Conservation (phyloP, 305 asterid species). For the Fraxinus nigra region DNA sequence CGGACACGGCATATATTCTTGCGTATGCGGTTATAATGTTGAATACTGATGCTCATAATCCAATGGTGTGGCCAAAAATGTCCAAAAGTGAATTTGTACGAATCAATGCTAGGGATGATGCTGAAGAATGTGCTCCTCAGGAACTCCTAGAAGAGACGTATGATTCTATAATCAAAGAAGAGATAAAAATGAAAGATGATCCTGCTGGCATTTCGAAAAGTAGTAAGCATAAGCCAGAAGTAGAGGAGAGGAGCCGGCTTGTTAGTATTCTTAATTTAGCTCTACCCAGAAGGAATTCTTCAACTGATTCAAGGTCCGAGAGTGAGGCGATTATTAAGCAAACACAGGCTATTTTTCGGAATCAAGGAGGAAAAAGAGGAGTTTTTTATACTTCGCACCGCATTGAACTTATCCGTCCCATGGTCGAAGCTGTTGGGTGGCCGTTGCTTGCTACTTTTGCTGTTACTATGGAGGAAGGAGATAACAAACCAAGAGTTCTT, state of each 20-base stretch:
- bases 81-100: slow-evolving; percentile 93
- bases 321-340: slow-evolving; percentile 83
- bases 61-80: slow-evolving; percentile 99
- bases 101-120: slow-evolving; percentile 72
- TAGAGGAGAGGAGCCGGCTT: slow-evolving; percentile 79
- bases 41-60: slow-evolving; percentile 99
- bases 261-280: slow-evolving; percentile 95
- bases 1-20: slow-evolving; percentile 97
- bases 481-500: slow-evolving; percentile 81
- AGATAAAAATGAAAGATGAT: slow-evolving; percentile 96
- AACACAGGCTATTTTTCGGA: slow-evolving; percentile 81
- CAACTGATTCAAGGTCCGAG: slow-evolving; percentile 75
- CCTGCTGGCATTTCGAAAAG: slow-evolving; percentile 57
- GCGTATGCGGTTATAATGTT: slow-evolving; percentile 99
- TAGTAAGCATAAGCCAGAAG: slow-evolving; percentile 77
- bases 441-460: slow-evolving; percentile 98
- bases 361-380: slow-evolving; percentile 83
- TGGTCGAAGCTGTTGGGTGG: slow-evolving; percentile 99
- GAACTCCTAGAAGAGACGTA: slow-evolving; percentile 95
- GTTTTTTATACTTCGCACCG: slow-evolving; percentile 89
- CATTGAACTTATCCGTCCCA: slow-evolving; percentile 90
- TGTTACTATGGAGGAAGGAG: slow-evolving; percentile 98
- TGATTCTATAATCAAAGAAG: slow-evolving; percentile 94
- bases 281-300: slow-evolving; percentile 72
- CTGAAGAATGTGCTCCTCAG: slow-evolving; percentile 92